Evolutionary conservation across 768 basidiomycete genomes (phyloP), one percentile per base, ranked within the genome.

Genomic region (Kwoniella mangroviensis): DNA sequence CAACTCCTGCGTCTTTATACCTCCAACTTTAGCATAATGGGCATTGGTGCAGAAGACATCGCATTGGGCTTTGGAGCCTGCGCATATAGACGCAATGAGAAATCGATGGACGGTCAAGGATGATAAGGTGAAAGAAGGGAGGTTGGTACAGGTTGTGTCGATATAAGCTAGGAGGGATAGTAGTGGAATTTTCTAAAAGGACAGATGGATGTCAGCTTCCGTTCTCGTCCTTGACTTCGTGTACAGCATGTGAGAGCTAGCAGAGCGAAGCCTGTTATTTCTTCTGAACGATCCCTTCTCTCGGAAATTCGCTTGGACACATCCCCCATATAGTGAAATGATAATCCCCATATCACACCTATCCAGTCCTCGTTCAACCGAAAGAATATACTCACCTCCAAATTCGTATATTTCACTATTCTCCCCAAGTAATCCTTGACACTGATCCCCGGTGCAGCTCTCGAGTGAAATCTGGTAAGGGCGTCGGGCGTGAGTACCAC

Each of bases 41-140:
- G 87, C 89, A 83, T 98, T 98, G 58, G 92, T 93, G 85, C 92
- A 96, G 83, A 98, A 98, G 21, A 90, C 88, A 85, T 99, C 97
- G 84, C 92, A 95, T 55, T 98, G 89, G 0, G 94, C 93, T 84
- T 99, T 98, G 85, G 90, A 91, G 71, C 93, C 91, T 69, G 94
- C 93, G 40, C 92, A 89, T 83, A 98, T 90, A 75, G 93, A 89
- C 55, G 96, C 88, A 85, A 98, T 98, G 81, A 98, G 87, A 85
- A 99, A 98, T 69, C 97, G 93, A 85, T 99, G 97, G 79, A 94
- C 94, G 24, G 96, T 98, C 78, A 98, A 89, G 45, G 94, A 96
- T 45, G 93, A 93, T 73, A 99, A 88, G 59, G 91, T 96, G 87
- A 98, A 99, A 42, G 89, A 86, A 24, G 93, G 92, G 77, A 89